Evolutionary conservation across 139 green algal species (phyloP), one percentile per base, ranked within the genome.

Genomic region (Coelastrella sp.): DNA sequence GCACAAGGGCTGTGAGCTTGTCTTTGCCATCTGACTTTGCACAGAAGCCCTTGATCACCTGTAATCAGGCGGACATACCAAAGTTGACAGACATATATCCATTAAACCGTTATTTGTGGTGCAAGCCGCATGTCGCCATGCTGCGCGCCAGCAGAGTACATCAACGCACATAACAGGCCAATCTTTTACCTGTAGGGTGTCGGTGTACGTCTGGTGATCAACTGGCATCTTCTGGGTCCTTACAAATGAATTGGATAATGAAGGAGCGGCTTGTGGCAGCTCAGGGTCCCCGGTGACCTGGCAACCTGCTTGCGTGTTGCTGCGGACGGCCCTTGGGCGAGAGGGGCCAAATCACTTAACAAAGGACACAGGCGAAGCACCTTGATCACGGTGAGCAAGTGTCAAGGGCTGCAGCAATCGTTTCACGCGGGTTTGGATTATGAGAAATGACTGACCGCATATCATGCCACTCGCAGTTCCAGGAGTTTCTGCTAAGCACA

Each of bases 21-120:
- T 99, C 98, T 58, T 97, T 96, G 49, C 97, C 97, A 94, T 99
- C 98, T 7, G 95, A 95, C 88, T 98, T 99, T 57, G 94, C 95
- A 19, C 97, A 94, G 84, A 99, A 98, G 61, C 92, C 92, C 25
- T 97, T 97, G 74, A 98, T 87, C 19, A 95, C 92, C 96, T 98
- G 94, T 82, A 75, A 17, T 3, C 15, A 27, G 68, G 68, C 17
- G 68, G 15, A 76, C 10, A 27, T 76, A 10, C 12, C 63, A 70
- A 22, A 22, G 15, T 70, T 17, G 15, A 70, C 63, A 70, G 63
- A 3, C 12, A 22, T 6, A 14, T 15, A 70, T 9, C 5, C 12
- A 14, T 22, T 70, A 4, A 9, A 70, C 12, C 63, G 63, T 70
- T 3, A 14, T 17, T 70, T 70, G 63, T 70, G 35, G 35, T 49